Conservation (phyloP, 352 stramenopile genomes). For the Pythium rishiriense region DNA sequence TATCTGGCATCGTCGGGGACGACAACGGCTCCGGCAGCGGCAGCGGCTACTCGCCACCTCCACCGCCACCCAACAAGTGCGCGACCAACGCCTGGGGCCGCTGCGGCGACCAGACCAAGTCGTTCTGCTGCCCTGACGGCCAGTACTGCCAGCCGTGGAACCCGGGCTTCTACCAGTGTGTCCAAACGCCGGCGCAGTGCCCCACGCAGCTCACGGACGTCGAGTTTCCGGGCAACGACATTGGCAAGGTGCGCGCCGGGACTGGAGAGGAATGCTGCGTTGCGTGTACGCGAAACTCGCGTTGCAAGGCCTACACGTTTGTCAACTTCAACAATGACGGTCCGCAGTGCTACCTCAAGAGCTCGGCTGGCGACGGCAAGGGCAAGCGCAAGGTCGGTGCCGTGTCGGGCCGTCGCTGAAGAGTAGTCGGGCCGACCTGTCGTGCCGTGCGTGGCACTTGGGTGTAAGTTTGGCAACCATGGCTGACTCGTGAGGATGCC, state of each 20-base stretch:
- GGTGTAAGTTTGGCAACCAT: too few species aligned
- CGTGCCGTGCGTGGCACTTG: not conserved
- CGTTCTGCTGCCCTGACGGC: slow-evolving; percentile 8
- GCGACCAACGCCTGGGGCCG: not conserved
- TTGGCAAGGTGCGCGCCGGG: slow-evolving; percentile 35
- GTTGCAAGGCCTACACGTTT: slow-evolving; percentile 55
- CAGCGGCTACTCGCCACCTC: not conserved
- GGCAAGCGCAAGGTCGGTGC: slow-evolving; percentile 35
- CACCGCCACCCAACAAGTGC: not conserved
- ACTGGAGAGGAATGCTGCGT: slow-evolving; percentile 40
- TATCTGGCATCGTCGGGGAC: not conserved
- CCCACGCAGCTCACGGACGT: slow-evolving; percentile 35
- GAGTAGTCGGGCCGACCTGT: not conserved
- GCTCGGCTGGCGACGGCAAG: slow-evolving; percentile 1
- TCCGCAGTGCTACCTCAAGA: slow-evolving; percentile 51
- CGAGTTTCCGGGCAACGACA: slow-evolving; percentile 47
- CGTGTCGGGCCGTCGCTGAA: slow-evolving; percentile 27
- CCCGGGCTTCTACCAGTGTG: slow-evolving; percentile 54
- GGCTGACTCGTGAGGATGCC: too few species aligned
- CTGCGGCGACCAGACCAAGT: not conserved
- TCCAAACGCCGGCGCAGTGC: slow-evolving; percentile 29
- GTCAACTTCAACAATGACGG: slow-evolving; percentile 41
- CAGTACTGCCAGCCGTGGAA: slow-evolving; percentile 59
- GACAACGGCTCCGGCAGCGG: not conserved
- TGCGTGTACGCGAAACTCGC: slow-evolving; percentile 30